phyloP scores from a whole-genome alignment of 371 early-diverging fungal genomes.

The Syncephalastrum contaminatum region DNA sequence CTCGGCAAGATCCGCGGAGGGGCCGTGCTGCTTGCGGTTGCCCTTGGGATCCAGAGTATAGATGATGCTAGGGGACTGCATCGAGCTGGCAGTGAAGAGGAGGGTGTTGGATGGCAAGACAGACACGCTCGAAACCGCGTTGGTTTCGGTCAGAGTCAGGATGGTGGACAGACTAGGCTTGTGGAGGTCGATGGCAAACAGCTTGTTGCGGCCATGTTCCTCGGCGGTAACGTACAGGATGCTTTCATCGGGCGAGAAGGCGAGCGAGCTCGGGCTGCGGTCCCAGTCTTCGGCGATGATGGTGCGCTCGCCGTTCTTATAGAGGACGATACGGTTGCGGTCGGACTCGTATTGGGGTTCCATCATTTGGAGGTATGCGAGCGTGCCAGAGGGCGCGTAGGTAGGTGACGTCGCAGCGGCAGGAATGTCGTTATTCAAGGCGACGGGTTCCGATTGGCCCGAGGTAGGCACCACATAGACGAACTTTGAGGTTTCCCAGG shows the following conservation, averaged over 20 bases:
- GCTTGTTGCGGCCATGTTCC: constrained; percentile 59
- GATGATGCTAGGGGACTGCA: constrained; percentile 52
- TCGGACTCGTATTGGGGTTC: constrained; percentile 77
- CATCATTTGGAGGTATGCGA: constrained; percentile 79
- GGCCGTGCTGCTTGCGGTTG: constrained; percentile 9
- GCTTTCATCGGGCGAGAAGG: constrained; percentile 51
- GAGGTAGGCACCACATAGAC: constrained; percentile 65
- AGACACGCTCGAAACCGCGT: constrained; percentile 43
- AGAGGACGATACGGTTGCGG: constrained; percentile 67
- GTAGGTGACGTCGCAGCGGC: constrained; percentile 68
- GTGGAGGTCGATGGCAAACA: constrained; percentile 50
- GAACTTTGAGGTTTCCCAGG: constrained; percentile 78
- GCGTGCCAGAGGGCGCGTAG: constrained; percentile 61
- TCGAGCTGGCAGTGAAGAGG: constrained; percentile 41
- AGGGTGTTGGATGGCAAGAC: constrained; percentile 39
- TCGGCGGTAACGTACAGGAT: constrained; percentile 60
- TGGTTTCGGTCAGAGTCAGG: constrained; percentile 50
- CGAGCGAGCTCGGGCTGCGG: constrained; percentile 56
- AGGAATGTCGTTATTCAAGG: constrained; percentile 54
- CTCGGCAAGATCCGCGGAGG: constrained; percentile 28
- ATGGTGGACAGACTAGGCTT: constrained; percentile 8
- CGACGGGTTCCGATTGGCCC: constrained; percentile 41
- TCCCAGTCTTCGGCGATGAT: constrained; percentile 64
- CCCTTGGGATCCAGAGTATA: constrained; percentile 29
- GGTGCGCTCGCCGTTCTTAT: constrained; percentile 32